Evolutionary conservation across 768 basidiomycete genomes (phyloP).

Genomic region (Favolaschia claudopus): DNA sequence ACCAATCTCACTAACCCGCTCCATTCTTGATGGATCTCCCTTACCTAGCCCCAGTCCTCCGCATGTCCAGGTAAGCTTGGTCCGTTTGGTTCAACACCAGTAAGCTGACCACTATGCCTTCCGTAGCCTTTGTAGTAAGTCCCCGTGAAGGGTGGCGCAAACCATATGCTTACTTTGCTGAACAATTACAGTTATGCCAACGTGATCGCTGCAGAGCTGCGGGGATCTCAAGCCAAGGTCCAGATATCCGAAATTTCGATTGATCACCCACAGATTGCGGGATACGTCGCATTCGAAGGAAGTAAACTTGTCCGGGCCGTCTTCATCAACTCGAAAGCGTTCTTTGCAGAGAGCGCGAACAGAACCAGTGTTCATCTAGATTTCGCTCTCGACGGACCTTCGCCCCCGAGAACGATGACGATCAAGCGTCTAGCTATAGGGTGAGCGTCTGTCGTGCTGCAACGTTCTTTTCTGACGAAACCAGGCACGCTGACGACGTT

Average conservation of each 20-base stretch:
- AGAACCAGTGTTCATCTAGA: conserved; percentile 52
- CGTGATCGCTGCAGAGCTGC: conserved; percentile 64
- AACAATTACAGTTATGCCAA: too few relatives aligned
- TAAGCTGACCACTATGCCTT: not conserved
- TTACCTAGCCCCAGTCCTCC: conserved; percentile 59
- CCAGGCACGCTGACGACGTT: conserved; percentile 56
- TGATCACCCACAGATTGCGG: conserved; percentile 55
- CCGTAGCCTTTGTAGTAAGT: conserved; percentile 60
- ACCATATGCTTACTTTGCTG: too few relatives aligned
- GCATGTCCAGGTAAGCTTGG: conserved; percentile 53
- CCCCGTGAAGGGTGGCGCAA: too few relatives aligned
- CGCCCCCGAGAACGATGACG: conserved; percentile 38
- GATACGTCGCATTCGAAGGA: conserved; percentile 68
- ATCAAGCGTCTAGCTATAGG: conserved; percentile 58
- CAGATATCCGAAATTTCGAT: conserved; percentile 56
- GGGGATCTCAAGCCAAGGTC: conserved; percentile 51
- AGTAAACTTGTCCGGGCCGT: conserved; percentile 53
- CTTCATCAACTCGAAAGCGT: conserved; percentile 68
- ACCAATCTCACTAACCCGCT: conserved; percentile 63
- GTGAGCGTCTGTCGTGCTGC: conserved; percentile 36
- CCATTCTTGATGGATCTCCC: conserved; percentile 61
- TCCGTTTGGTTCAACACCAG: not conserved
- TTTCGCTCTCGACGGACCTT: conserved; percentile 44
- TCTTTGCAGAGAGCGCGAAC: conserved; percentile 41
- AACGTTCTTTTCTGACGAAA: not conserved